A percentile compares a stretch with the other conserved stretches of the same genome.
Evolutionary conservation across 1,284 basidiomycete species (phyloP).

Genomic region (Pseudozyma flocculosa): DNA sequence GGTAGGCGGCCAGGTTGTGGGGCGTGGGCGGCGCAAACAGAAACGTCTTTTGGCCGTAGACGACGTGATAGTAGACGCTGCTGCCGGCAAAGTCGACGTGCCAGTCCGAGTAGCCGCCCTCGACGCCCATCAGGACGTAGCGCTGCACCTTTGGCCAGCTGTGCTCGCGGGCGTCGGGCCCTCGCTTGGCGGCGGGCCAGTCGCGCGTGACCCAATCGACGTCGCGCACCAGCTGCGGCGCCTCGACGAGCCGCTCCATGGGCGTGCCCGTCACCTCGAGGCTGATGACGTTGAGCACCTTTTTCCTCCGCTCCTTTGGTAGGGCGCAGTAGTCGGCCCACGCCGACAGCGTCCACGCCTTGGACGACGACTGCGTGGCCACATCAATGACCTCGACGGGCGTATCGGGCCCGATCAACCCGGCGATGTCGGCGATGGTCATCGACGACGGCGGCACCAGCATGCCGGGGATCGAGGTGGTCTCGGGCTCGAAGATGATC

Average conservation of each 20-base stretch:
- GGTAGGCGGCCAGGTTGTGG: constrained; percentile 83
- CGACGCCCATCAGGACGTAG: constrained; percentile 90
- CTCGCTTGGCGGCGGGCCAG: constrained; percentile 68
- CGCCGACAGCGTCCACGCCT: constrained; percentile 75
- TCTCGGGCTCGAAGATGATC: constrained; percentile 6
- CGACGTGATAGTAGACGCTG: constrained; percentile 29
- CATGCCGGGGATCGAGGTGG: constrained; percentile 62
- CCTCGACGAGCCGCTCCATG: constrained; percentile 73
- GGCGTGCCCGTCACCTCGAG: constrained; percentile 78
- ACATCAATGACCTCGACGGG: constrained; percentile 57
- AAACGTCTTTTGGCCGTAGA: constrained; percentile 69
- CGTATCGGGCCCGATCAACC: constrained; percentile 65
- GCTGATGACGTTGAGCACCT: constrained; percentile 85
- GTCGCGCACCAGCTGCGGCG: constrained; percentile 71
- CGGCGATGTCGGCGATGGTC: constrained; percentile 75
- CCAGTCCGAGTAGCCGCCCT: constrained; percentile 74
- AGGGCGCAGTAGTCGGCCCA: constrained; percentile 85
- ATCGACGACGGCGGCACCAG: constrained; percentile 73
- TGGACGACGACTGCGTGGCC: constrained; percentile 56
- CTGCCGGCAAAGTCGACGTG: constrained; percentile 49
- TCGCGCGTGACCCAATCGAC: constrained; percentile 95
- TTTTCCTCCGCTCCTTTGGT: constrained; percentile 63
- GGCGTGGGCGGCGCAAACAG: constrained; percentile 87
- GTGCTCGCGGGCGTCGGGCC: constrained; percentile 22
- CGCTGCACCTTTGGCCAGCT: constrained; percentile 89